Percentiles rank a stretch among this genome's conserved stretches.
Conservation (phyloP, 345 rosid species). For the Linum usitatissimum region DNA sequence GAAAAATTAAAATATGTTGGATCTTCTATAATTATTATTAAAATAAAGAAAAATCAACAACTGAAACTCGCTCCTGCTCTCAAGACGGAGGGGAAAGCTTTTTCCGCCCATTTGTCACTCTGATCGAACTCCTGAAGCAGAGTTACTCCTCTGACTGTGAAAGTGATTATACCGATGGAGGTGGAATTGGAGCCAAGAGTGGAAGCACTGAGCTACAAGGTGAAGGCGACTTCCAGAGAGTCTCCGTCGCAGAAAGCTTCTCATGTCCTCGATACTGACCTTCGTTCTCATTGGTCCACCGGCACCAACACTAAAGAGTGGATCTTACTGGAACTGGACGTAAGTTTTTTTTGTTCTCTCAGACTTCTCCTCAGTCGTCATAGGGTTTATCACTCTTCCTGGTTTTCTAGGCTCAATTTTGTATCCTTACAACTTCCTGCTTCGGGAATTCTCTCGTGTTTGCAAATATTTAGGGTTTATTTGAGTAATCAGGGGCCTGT, state of each 20-base stretch:
- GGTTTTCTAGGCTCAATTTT: neutral
- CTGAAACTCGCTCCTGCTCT: too few relatives aligned
- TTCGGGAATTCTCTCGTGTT: neutral
- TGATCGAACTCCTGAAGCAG: too few relatives aligned
- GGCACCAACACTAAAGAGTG: conserved; percentile 82
- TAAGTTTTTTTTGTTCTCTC: conserved; percentile 14
- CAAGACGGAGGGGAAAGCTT: too few relatives aligned
- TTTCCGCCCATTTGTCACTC: too few relatives aligned
- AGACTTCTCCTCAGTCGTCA: neutral
- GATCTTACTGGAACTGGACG: conserved; percentile 80
- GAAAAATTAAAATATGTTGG: too few relatives aligned
- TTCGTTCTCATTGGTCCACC: conserved; percentile 80
- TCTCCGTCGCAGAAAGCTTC: conserved; percentile 67
- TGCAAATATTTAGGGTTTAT: neutral
- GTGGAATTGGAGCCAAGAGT: conserved; percentile 64
- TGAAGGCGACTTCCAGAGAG: conserved; percentile 65
- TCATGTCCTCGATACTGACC: conserved; percentile 69
- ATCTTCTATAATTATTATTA: too few relatives aligned
- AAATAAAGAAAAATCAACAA: too few relatives aligned
- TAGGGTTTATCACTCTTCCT: neutral
- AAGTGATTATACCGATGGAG: conserved; percentile 34
- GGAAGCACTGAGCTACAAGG: conserved; percentile 57
- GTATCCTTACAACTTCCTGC: neutral
- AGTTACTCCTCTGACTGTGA: too few relatives aligned
- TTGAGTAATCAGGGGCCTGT: neutral